phyloP scores from a whole-genome alignment of 257 asterid genomes.

The Solanum boliviense region DNA sequence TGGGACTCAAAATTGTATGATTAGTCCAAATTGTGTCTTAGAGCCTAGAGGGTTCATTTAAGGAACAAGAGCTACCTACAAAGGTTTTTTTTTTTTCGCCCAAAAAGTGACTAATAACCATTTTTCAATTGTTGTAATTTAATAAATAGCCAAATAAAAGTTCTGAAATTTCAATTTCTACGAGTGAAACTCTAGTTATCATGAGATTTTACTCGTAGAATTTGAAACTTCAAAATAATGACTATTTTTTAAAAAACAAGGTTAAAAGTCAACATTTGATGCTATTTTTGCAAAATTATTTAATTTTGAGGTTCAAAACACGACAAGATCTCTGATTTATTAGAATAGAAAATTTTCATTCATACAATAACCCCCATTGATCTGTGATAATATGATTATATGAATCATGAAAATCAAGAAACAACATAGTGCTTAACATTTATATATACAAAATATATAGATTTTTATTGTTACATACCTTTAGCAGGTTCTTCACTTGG shows the following conservation, averaged over 20 bases:
- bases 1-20: no score
- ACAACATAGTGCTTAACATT: not conserved
- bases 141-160: not conserved
- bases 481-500: not conserved
- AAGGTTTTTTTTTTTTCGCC: fast-evolving
- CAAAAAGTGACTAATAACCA: not conserved
- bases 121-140: not conserved
- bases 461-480: not conserved
- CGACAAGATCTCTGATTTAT: not conserved
- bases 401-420: not conserved
- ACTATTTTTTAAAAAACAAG: not conserved
- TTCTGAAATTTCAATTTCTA: not conserved
- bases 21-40: not conserved
- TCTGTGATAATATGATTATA: fast-evolving
- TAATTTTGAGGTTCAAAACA: not conserved
- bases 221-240: not conserved
- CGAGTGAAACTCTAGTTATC: not conserved
- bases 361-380: fast-evolving
- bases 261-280: fast-evolving
- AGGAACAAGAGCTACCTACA: not conserved
- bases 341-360: not conserved
- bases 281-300: not conserved
- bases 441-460: not conserved
- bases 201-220: not conserved
- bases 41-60: not conserved